phyloP scores from a whole-genome alignment of 2,329 filamentous ascomycete species.

The Cercospora janseana region DNA sequence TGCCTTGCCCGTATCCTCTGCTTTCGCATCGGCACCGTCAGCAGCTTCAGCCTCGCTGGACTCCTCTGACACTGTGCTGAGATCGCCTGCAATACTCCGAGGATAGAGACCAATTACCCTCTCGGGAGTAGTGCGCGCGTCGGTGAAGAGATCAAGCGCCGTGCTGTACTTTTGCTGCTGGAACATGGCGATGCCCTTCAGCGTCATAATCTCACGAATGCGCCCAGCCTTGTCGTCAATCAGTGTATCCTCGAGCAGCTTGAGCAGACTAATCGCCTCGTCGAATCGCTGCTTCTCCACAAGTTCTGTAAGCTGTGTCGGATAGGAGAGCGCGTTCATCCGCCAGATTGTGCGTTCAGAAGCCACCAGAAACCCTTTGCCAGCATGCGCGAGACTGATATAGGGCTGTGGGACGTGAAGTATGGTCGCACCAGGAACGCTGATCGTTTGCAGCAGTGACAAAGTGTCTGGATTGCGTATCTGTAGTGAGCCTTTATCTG shows the following conservation, averaged over 20 bases:
- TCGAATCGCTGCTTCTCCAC: conserved; percentile 73
- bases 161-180: conserved; percentile 77
- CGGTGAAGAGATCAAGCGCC: conserved; percentile 85
- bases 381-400: conserved; percentile 89
- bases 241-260: conserved; percentile 89
- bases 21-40: conserved; percentile 36
- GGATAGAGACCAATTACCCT: conserved; percentile 84
- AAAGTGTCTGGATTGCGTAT: conserved; percentile 90
- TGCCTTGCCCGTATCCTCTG: conserved; percentile 35
- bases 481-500: conserved; percentile 80
- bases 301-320: conserved; percentile 81
- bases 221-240: conserved; percentile 77
- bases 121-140: conserved; percentile 85
- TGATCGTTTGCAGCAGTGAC: conserved; percentile 81
- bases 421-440: conserved; percentile 75
- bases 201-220: conserved; percentile 81
- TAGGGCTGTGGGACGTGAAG: conserved; percentile 91
- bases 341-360: conserved; percentile 93
- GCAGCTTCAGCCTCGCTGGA: conserved; percentile 46
- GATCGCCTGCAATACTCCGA: conserved; percentile 74
- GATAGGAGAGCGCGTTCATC: conserved; percentile 90
- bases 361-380: conserved; percentile 90
- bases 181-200: conserved; percentile 85
- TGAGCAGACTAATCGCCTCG: conserved; percentile 84
- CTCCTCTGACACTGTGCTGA: conserved; percentile 59